Base-by-base conservation (phyloP, 176 grass and related monocot species). In the Saccharum spontaneum region DNA sequence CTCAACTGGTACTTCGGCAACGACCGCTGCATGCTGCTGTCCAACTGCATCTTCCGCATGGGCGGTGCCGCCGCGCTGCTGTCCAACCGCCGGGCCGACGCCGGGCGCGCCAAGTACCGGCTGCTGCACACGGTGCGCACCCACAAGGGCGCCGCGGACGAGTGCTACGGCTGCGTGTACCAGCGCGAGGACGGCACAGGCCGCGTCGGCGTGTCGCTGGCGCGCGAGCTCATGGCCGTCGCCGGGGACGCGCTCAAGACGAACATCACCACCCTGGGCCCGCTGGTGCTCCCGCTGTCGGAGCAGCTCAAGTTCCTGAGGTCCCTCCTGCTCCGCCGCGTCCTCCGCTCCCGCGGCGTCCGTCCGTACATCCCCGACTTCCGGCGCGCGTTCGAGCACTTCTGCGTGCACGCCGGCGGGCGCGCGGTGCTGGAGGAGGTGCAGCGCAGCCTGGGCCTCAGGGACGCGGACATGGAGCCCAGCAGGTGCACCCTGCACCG, bases 21-120 rank as follows among this genome's bases (percentile, higher is more conserved):
- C 40, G 90, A 97, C 79, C 89, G 94, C 4, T 97, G 91, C 17
- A 97, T 93, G 94, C 89, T 97, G 20, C 76, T 97, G 15, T 94
- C 94, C 0, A 97, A 97, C 83, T 97, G 94, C 74, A 88, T 97
- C 77, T 97, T 97, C 49, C 89, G 89, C 61, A 97, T 94, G 91
- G 91, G 94, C 62, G 86, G 88, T 22, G 94, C 94, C 0, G 89
- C 94, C 1, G 30, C 88, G 30, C 87, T 96, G 33, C 80, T 96
- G 7, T 96, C 94, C 0, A 96, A 87, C 88, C 78, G 79, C 28
- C 69, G 81, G 34, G 75, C 72, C 1, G 94, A 96, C 48, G 79
- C 73, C 18, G n/a, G 68, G 26, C 86, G 86, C 0, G 82, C 94
- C 66, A 96, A 96, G 76, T 96, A 96, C 44, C 81, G 73, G 39